Evolutionary conservation across 2,329 filamentous ascomycete species (phyloP).

Genomic region (Claviceps purpurea): DNA sequence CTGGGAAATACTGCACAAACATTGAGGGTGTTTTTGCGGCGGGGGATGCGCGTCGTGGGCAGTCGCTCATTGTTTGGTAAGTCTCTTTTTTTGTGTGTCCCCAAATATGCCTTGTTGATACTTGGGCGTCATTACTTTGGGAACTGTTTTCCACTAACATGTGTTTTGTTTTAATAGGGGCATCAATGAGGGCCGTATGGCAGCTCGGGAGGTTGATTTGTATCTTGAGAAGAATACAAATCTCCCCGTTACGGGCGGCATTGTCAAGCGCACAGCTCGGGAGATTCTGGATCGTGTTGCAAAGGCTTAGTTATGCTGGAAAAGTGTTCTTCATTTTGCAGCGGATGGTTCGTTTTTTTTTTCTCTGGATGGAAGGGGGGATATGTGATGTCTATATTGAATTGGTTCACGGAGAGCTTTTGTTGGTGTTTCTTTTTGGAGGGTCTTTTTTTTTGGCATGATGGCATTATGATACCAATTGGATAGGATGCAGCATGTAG

Average conservation of each 20-base stretch:
- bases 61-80: constrained; percentile 92
- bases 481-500: too few species aligned
- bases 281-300: constrained; percentile 40
- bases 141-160: background rate
- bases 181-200: constrained; percentile 93
- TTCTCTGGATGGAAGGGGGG: too few species aligned
- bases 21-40: constrained; percentile 82
- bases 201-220: constrained; percentile 80
- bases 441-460: too few species aligned
- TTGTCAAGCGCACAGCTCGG: constrained; percentile 70
- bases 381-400: too few species aligned
- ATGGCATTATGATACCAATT: too few species aligned
- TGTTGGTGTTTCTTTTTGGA: too few species aligned
- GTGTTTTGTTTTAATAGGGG: constrained; percentile 39
- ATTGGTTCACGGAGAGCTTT: too few species aligned
- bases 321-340: too few species aligned
- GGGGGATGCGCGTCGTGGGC: constrained; percentile 86
- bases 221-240: constrained; percentile 69
- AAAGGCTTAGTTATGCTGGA: constrained; percentile 4
- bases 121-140: background rate
- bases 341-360: too few species aligned
- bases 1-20: constrained; percentile 81
- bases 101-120: background rate
- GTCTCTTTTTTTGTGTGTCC: constrained; percentile 22
- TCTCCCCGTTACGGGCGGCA: constrained; percentile 84